Conservation (phyloP, 2,329 filamentous ascomycete genomes). For the Lachnellula willkommii region DNA sequence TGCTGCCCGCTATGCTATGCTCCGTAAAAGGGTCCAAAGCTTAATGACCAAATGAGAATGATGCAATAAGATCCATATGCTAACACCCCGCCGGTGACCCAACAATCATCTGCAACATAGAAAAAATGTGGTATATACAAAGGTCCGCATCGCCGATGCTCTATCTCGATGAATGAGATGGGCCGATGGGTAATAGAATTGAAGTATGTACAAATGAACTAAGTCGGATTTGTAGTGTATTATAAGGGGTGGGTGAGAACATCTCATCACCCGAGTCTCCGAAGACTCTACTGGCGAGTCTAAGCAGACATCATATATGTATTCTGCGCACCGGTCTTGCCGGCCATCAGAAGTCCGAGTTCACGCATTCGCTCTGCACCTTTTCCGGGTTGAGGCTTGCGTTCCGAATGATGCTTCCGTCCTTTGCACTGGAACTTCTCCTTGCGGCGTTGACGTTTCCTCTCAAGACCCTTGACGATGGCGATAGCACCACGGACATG, state of each 20-base stretch:
- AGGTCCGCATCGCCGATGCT: conserved; percentile 2
- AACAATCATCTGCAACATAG: conserved; percentile 13
- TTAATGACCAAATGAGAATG: conserved; percentile 13
- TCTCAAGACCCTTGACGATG: conserved; percentile 93
- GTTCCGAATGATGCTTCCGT: conserved; percentile 56
- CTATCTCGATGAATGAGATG: conserved; percentile 1
- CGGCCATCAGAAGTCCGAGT: conserved; percentile 82
- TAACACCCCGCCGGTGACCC: background rate
- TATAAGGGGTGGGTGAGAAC: conserved; percentile 11
- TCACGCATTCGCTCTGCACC: conserved; percentile 92
- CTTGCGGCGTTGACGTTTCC: conserved; percentile 85
- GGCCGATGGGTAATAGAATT: conserved; percentile 9
- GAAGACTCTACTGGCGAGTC: conserved; percentile 14
- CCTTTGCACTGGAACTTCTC: conserved; percentile 88
- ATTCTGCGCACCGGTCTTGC: conserved; percentile 61
- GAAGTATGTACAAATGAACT: conserved; percentile 21
- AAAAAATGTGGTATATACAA: conserved; percentile 16
- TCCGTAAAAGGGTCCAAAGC: conserved; percentile 12
- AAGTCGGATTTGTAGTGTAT: conserved; percentile 1
- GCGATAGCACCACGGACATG: conserved; percentile 92
- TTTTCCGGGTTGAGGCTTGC: conserved; percentile 71
- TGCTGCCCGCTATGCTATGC: conserved; percentile 23
- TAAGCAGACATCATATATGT: conserved; percentile 71
- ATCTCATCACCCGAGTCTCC: conserved; percentile 18
- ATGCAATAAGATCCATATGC: conserved; percentile 14